Evolutionary conservation across 2,329 filamentous ascomycete genomes (phyloP), one percentile per base, ranked within the genome.

Genomic region (Cladophialophora psammophila): DNA sequence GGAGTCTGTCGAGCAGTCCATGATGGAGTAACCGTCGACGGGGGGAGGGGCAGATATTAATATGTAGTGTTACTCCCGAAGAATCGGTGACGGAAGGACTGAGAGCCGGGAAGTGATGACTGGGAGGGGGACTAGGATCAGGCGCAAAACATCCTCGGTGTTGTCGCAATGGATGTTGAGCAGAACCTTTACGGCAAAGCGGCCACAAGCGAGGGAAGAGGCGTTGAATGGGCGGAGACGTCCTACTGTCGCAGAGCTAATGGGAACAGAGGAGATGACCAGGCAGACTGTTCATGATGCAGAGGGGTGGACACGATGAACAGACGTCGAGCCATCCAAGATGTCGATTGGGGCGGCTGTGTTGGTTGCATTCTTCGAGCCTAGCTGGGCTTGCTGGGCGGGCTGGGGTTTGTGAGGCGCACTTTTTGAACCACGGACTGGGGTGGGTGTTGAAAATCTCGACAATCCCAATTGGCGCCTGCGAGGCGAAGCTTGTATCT

Each of bases 151-250:
- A 63, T 54, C 63, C 63, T 60, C 58, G 55, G 55, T 64, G 59
- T 59, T 66, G 66, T 63, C 66, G 66, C 66, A 69, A 69, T 66
- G 48, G 60, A 64, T 53, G 48, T 15, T 52, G 53, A 31, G 36
- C 18, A 50, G 48, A 32, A 42, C 35, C 56, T 60, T 60, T 62
- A 42, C 65, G 65, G 65, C 57, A 67, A 67, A 58, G 53, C 65
- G 62, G 66, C 66, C 60, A 54, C 34, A 58, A 42, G 61, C 61
- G 61, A 61, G 50, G 15, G 13, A n/a, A 5, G 45, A 60, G 31
- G 40, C 26, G 48, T 42, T 54, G 59, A 53, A 34, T 15, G 20
- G 20, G 34, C 48, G 59, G 50, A 26, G 50, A 40, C n/a, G 48
- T n/a, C 9, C 48, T 31, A 12, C 32, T 8, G 45, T 34, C 35